phyloP scores from a whole-genome alignment of 2,329 filamentous ascomycete species.

The Mollisiaceae sp. region DNA sequence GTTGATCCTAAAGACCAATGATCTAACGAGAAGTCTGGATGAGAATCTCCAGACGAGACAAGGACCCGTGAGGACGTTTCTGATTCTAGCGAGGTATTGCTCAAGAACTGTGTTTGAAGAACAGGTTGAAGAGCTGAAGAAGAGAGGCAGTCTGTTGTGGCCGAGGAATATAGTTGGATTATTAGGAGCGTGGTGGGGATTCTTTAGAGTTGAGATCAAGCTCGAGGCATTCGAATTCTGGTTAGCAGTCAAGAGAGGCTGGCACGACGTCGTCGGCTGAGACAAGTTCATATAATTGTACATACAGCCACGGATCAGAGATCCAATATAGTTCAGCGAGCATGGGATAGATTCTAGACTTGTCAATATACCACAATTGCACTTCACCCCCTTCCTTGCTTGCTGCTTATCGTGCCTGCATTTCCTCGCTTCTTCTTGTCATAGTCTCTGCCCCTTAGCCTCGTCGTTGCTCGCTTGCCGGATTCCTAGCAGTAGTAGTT shows the following conservation, averaged over 20 bases:
- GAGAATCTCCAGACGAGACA: slow-evolving; percentile 82
- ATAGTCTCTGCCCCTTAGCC: not conserved
- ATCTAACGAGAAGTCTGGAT: slow-evolving; percentile 90
- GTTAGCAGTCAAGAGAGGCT: slow-evolving; percentile 57
- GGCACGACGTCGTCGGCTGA: slow-evolving; percentile 22
- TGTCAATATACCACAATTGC: slow-evolving; percentile 5
- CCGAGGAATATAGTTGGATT: slow-evolving; percentile 60
- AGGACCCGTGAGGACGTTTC: slow-evolving; percentile 67
- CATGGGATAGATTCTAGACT: slow-evolving; percentile 1
- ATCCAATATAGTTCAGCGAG: not conserved
- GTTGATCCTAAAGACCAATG: slow-evolving; percentile 96
- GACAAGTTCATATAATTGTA: slow-evolving; percentile 5
- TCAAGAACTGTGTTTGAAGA: slow-evolving; percentile 69
- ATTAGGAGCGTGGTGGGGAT: slow-evolving; percentile 62
- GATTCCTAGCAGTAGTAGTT: not conserved
- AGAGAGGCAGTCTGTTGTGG: slow-evolving; percentile 60
- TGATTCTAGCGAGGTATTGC: slow-evolving; percentile 73
- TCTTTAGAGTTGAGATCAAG: slow-evolving; percentile 65
- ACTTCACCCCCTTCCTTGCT: not conserved
- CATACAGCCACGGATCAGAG: not conserved
- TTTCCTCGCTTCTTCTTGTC: not conserved
- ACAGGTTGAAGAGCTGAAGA: slow-evolving; percentile 61
- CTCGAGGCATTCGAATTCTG: slow-evolving; percentile 67
- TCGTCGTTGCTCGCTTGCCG: not conserved
- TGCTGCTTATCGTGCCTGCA: not conserved